Percentiles rank a stretch among this genome's conserved stretches.
Conservation (phyloP, 805 yeast species). For the Candida nemodendra region DNA sequence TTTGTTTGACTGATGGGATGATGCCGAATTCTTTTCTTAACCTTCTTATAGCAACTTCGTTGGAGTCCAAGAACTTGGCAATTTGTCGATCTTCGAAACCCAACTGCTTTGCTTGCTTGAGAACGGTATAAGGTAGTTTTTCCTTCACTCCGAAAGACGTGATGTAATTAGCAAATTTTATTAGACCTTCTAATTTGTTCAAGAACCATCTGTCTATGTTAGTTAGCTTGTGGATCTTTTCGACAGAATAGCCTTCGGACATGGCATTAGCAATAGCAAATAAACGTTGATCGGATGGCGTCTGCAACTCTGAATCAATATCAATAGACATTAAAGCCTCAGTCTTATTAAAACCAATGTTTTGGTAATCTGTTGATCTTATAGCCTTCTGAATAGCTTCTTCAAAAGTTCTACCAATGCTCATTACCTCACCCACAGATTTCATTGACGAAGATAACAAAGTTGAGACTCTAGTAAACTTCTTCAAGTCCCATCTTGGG, state of each 20-base stretch:
- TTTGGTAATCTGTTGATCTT: constrained; percentile 92
- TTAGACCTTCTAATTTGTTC: constrained; percentile 75
- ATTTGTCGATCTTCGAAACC: constrained; percentile 97
- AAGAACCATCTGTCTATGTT: constrained; percentile 96
- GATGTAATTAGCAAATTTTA: constrained; percentile 65
- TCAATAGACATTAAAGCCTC: constrained; percentile 86
- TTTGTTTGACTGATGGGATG: constrained; percentile 91
- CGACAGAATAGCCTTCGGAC: constrained; percentile 83
- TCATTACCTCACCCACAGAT: constrained; percentile 98
- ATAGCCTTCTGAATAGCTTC: constrained; percentile 98
- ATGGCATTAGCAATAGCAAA: constrained; percentile 96
- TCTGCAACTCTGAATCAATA: constrained; percentile 88
- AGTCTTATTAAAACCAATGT: constrained; percentile 88
- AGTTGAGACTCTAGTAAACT: constrained; percentile 88
- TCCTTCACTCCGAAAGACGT: constrained; percentile 55
- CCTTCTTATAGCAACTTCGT: constrained; percentile 90
- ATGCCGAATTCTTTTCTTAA: constrained; percentile 84
- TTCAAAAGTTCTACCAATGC: constrained; percentile 95
- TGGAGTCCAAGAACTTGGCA: constrained; percentile 83
- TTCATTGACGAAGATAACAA: constrained; percentile 92
- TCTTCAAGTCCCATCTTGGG: constrained; percentile 98
- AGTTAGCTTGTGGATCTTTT: constrained; percentile 86
- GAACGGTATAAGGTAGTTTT: constrained; percentile 57
- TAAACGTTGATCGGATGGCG: constrained; percentile 96
- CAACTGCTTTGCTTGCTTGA: constrained; percentile 89